phyloP scores from a whole-genome alignment of 345 rosid species.

The Carallia brachiata region DNA sequence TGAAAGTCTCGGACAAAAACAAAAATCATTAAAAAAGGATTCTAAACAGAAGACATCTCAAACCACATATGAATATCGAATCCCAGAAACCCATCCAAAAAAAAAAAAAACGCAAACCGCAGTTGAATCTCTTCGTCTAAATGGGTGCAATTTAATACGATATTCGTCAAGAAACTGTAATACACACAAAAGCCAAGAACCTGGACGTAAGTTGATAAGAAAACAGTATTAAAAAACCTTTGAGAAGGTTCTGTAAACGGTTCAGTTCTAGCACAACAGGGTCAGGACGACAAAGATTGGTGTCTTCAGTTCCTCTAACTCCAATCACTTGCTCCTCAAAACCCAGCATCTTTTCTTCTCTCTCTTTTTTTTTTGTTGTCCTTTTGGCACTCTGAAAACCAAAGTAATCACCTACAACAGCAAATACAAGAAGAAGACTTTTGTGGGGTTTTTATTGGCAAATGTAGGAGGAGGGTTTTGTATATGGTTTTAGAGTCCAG shows the following conservation, averaged over 20 bases:
- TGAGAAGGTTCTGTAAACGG: constrained; percentile 62
- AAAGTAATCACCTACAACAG: not conserved
- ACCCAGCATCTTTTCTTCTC: constrained; percentile 34
- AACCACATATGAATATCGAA: too few species aligned
- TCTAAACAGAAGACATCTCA: too few species aligned
- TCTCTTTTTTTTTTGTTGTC: not conserved
- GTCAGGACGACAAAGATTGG: constrained; percentile 39
- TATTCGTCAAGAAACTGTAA: too few species aligned
- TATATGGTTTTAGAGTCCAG: too few species aligned
- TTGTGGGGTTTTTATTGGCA: constrained; percentile 15
- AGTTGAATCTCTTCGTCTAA: too few species aligned
- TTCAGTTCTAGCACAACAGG: constrained; percentile 69
- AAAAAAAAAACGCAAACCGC: too few species aligned
- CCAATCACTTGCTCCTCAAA: constrained; percentile 31
- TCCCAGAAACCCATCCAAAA: too few species aligned
- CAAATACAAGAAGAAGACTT: constrained; percentile 4
- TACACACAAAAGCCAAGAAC: not conserved
- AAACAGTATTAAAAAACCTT: constrained; percentile 37
- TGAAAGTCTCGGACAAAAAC: too few species aligned
- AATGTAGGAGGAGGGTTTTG: too few species aligned
- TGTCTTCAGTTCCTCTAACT: constrained; percentile 34
- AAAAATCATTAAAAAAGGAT: too few species aligned
- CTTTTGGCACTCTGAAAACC: constrained; percentile 9
- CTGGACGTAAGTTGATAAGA: too few species aligned
- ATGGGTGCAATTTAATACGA: too few species aligned